Evolutionary conservation across 2,329 filamentous ascomycete genomes (phyloP).

Genomic region (Exophiala sp.): DNA sequence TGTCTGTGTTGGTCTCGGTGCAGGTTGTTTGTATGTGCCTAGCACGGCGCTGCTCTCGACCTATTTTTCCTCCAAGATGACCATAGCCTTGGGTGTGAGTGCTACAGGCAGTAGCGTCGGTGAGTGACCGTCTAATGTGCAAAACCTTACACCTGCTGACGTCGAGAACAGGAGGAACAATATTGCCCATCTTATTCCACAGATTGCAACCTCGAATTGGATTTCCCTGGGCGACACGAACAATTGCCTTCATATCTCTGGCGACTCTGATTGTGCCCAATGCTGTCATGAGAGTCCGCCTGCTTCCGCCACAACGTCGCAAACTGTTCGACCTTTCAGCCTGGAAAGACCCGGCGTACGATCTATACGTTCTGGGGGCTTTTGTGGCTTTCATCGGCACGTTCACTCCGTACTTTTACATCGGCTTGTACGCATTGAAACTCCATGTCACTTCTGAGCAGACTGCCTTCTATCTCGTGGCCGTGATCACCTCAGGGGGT

Average conservation of each 20-base stretch:
- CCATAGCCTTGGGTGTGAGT: no score
- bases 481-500: neutral
- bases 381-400: constrained; percentile 1
- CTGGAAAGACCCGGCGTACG: neutral
- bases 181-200: no score
- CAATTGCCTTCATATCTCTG: no score
- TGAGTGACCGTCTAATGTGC: no score
- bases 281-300: neutral
- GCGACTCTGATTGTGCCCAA: no score
- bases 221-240: no score
- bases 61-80: constrained; percentile 36
- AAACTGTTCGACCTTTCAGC: neutral
- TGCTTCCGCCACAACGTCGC: neutral
- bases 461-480: neutral
- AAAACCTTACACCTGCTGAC: no score
- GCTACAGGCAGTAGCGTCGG: no score
- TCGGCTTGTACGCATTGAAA: neutral
- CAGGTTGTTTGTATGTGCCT: constrained; percentile 45
- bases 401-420: neutral
- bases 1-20: constrained; percentile 41
- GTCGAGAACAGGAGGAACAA: no score
- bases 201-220: no score
- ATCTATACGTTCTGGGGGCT: neutral
- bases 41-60: constrained; percentile 45
- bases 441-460: neutral